Evolutionary conservation across 306 rosid species (phyloP), one percentile per base, ranked within the genome.

Genomic region (Lablab purpureus): DNA sequence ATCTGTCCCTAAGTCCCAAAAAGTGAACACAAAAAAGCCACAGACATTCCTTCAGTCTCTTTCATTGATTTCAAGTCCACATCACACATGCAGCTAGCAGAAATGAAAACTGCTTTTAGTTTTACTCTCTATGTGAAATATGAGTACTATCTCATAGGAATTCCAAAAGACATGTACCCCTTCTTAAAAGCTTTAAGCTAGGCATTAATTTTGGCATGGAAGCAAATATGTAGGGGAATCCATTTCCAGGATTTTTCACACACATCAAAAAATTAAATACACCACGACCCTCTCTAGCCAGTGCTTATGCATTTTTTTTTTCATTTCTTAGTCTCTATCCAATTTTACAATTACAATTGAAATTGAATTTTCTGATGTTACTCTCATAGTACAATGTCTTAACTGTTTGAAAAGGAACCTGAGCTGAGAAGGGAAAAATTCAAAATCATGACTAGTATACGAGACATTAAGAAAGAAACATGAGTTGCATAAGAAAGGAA

Each of bases 31-130:
- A 49, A 72, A 58, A 76, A 63, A 81, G 67, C 51, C 62, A 62
- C 52, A 51, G 83, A 81, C 85, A 85, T 85, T 85, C 88, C 85
- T 78, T 78, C n/a, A 60, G 86, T 85, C 86, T 68, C 81, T 85
- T 85, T 82, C 88, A 65, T 56, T 28, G 67, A 71, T 71, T 77
- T 66, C 83, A 72, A 21, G 86, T 85, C 85, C 22, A 71, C 86
- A 85, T 85, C 88, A 85, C 81, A 78, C 83, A 72, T 67, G 71
- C 72, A 76, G 68, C 65, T 28, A 67, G 54, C 77, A 58, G 75
- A 77, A 73, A 67, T 67, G 8, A 68, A 52, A 67, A 73, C 65
- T 41, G 9, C 74, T 81, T 67, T 80, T 54, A 50, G 21, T 67
- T 55, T 84, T 71, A 27, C 79, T 63, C 64, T 12, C 67, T 62